These are phyloP conservation scores for Rutstroemia sp. DNA, from an alignment of 2,329 filamentous ascomycete species.

Conservation along the genomic window DNA sequence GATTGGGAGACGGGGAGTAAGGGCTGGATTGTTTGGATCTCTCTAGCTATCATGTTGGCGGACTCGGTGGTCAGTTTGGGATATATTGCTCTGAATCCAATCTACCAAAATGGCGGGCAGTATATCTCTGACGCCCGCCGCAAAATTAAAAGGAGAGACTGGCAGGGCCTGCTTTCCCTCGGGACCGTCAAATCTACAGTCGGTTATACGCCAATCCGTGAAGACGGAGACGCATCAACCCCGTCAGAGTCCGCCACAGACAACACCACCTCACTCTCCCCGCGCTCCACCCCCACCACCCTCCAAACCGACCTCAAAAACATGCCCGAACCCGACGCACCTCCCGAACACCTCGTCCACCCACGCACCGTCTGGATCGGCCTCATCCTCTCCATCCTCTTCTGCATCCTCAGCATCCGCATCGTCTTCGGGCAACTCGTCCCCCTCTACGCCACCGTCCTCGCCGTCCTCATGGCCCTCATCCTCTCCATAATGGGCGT, in stretches of 20 bases:
- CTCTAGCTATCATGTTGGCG: constrained; percentile 90
- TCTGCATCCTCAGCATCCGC: constrained; percentile 78
- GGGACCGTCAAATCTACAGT: constrained; percentile 12
- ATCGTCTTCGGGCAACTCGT: constrained; percentile 78
- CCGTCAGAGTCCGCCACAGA: constrained; percentile 1
- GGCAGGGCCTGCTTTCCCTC: constrained; percentile 23
- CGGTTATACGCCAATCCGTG: constrained; percentile 24
- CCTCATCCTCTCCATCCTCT: constrained; percentile 64
- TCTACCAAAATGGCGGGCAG: constrained; percentile 40
- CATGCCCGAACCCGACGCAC: constrained; percentile 61
- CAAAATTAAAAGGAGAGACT: constrained; percentile 24
- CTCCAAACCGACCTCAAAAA: constrained; percentile 15
- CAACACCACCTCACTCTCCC: too few relatives aligned
- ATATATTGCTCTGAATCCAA: constrained; percentile 63
- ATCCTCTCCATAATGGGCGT: constrained; percentile 71
- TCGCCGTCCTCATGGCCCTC: constrained; percentile 79
- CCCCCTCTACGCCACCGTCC: constrained; percentile 65
- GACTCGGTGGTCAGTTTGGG: constrained; percentile 85
- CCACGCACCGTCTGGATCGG: constrained; percentile 64
- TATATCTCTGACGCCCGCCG: constrained; percentile 30
- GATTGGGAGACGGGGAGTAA: constrained; percentile 93
- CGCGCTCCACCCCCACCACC: not conserved
- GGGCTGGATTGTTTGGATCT: constrained; percentile 98
- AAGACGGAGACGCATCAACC: constrained; percentile 8
- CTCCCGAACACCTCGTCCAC: constrained; percentile 73